Evolutionary conservation across 2,329 filamentous ascomycete species (phyloP), one percentile per base, ranked within the genome.

Genomic region (Sclerotinia borealis): DNA sequence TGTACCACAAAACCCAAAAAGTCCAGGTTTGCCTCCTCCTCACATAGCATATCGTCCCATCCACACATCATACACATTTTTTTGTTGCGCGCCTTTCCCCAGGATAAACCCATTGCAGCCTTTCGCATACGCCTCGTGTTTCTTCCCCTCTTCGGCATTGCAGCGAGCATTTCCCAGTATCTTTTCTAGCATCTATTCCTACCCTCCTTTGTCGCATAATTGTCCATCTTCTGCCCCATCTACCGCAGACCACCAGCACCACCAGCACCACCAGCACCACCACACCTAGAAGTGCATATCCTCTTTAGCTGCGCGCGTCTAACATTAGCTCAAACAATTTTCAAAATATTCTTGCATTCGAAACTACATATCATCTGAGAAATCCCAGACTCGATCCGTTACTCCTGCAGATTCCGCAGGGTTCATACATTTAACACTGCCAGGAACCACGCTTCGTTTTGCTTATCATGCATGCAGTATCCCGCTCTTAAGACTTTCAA

Each of bases 401-500:
- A 63, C 69, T 70, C 71, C 71, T 71, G 71, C 69, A 68, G 63
- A 66, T 51, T 54, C 63, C 65, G 66, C 71, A 71, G 68, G 70
- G 71, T 73, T 70, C 65, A 63, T 64, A 66, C 70, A 64, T 71
- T 60, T 69, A 68, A 72, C 70, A 69, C 69, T 69, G 65, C 68
- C 70, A 73, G 71, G 71, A 73, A 73, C 72, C 66, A 69, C 17
- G 17, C 47, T 51, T 63, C 61, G 61, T 54, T 63, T 68, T 70
- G 69, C 70, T 75, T 72, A 74, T 72, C 72, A 74, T 74, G 72
- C 73, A 75, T 74, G 73, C 72, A 71, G 67, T 69, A 65, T 72
- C 66, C 72, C 72, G 72, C 70, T 70, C 65, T 68, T 73, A 70
- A 74, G 67, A 67, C 71, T 68, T 70, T 48, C 60, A 47, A 62